phyloP scores from a whole-genome alignment of 2,329 filamentous ascomycete genomes.

The Penicillium sp. region DNA sequence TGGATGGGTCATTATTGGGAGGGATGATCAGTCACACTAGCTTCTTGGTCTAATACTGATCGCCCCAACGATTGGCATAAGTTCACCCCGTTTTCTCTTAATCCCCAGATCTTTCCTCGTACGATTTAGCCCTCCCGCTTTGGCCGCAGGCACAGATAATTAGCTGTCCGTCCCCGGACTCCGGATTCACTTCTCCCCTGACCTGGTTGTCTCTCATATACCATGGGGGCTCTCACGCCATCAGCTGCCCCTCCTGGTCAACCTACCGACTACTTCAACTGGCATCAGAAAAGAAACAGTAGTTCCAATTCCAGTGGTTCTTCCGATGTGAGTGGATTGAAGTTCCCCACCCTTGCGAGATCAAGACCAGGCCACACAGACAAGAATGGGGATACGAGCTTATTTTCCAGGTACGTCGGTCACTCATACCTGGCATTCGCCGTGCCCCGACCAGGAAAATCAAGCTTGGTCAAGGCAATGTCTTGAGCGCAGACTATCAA shows the following conservation, averaged over 20 bases:
- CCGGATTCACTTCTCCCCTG: neutral
- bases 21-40: conserved; percentile 5
- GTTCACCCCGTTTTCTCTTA: neutral
- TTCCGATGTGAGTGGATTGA: neutral
- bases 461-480: conserved; percentile 1
- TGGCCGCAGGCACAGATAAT: neutral
- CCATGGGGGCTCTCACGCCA: conserved; percentile 1
- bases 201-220: neutral
- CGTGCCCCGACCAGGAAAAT: neutral
- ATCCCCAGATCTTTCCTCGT: conserved; percentile 5
- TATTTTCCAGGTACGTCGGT: neutral
- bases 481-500: conserved; percentile 1
- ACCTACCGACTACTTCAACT: neutral
- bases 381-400: neutral
- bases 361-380: neutral
- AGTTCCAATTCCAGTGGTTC: neutral
- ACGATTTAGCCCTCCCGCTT: neutral
- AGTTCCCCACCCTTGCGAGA: neutral
- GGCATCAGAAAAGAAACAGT: neutral
- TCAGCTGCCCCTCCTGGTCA: neutral
- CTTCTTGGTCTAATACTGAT: conserved; percentile 1
- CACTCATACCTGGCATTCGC: neutral
- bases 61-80: conserved; percentile 4
- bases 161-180: neutral
- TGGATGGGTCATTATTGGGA: conserved; percentile 3